A percentile compares a stretch with the other conserved stretches of the same genome.
Conservation (phyloP, 495 filamentous ascomycete species). For the Neurospora sp. region DNA sequence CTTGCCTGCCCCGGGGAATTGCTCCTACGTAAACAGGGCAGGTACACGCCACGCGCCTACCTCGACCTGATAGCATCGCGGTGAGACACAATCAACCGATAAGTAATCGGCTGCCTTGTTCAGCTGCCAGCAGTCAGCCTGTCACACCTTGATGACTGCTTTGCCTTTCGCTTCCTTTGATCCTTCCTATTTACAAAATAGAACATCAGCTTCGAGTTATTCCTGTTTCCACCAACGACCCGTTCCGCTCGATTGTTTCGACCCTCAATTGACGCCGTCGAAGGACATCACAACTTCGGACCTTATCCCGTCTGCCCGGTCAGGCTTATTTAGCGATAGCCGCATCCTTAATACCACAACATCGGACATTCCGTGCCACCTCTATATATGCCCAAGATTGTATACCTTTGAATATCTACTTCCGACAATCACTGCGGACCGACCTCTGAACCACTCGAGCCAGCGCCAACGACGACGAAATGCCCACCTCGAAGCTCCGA, state of each 20-base stretch:
- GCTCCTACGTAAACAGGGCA: not conserved
- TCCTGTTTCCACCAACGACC: not conserved
- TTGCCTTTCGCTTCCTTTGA: not conserved
- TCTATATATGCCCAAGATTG: not conserved
- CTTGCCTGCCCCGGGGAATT: not conserved
- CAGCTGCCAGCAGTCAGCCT: not conserved
- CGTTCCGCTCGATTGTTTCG: not conserved
- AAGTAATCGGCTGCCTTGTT: not conserved
- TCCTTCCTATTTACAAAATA: not conserved
- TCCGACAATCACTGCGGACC: not conserved
- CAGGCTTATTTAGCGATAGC: not conserved
- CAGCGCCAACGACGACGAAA: constrained; percentile 2
- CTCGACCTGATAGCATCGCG: not conserved
- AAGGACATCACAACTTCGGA: not conserved
- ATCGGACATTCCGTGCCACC: not conserved
- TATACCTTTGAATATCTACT: not conserved
- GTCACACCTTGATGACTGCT: constrained; percentile 1
- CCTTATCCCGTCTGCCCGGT: not conserved
- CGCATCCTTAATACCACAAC: not conserved
- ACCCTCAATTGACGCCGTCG: not conserved
- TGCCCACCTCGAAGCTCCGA: constrained; percentile 22
- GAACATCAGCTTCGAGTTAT: not conserved
- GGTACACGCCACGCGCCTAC: not conserved
- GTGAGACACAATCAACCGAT: not conserved
- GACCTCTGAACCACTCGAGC: not conserved